Evolutionary conservation across 148 eudicot genomes (phyloP), one percentile per base, ranked within the genome.

Genomic region (Agrostemma githago): DNA sequence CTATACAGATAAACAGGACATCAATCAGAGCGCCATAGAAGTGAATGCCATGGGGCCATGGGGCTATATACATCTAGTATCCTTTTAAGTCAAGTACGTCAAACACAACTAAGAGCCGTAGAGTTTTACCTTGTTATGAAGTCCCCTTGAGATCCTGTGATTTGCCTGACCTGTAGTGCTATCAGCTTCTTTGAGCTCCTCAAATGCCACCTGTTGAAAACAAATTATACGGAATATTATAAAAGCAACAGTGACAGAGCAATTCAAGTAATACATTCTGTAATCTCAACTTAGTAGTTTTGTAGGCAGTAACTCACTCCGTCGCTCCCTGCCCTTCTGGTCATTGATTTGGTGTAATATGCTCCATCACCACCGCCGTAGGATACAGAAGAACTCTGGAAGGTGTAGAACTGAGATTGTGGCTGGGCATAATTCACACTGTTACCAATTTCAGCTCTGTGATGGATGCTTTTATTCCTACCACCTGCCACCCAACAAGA

Each of bases 131-230:
- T 92, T 92, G 46, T 87, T 82, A 77, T 88, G 84, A 61, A 91
- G 83, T 64, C 96, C 98, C 81, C 89, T 88, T 10, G 88, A 89
- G 77, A 94, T 75, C 80, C 84, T 86, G 81, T 94, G 98, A 78
- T 81, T 73, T 64, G 98, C 98, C 84, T 84, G 88, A 75, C 98
- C 85, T 76, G 87, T 87, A 61, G 87, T 77, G 48, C 89, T 83
- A 83, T 94, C 89, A 72, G 97, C 98, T 88, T 92, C 97, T 84
- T 89, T 94, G n/a, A 77, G 54, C 78, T 94, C 98, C 69, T 92
- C 97, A 70, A 92, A 75, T 38, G 84, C 82, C 78, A 91, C 79
- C 98, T 94, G 76, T 51, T 77, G 68, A 62, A 39, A 79, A 46
- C 79, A 72, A 20, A 41, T 10, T 62, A 26, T 26, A 26, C 34